Evolutionary conservation across 495 filamentous ascomycete genomes (phyloP).

Genomic region (Rostrohypoxylon terebratum): DNA sequence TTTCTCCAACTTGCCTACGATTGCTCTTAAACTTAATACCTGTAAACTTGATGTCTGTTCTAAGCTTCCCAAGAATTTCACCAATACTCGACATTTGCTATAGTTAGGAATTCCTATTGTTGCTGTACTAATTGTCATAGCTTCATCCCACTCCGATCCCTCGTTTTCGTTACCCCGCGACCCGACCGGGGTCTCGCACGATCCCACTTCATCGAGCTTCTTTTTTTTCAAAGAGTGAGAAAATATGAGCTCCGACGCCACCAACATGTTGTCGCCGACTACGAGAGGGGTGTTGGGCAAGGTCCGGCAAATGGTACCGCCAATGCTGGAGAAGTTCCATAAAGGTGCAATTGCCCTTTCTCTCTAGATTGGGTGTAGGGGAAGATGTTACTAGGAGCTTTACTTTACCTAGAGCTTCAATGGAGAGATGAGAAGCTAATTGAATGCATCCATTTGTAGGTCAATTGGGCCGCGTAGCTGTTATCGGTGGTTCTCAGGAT

Average conservation of each 20-base stretch:
- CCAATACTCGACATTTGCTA: neutral
- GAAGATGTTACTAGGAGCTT: neutral
- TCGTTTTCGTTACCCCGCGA: constrained; percentile 17
- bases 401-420: neutral
- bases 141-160: neutral
- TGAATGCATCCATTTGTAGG: constrained; percentile 61
- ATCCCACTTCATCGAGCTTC: constrained; percentile 1
- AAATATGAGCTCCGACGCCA: constrained; percentile 42
- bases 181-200: neutral
- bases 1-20: constrained; percentile 15
- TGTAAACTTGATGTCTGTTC: neutral
- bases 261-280: constrained; percentile 56
- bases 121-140: neutral
- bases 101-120: neutral
- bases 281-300: constrained; percentile 77
- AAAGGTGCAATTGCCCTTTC: constrained; percentile 74
- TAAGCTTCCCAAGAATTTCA: neutral
- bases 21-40: neutral
- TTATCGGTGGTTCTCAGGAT: constrained; percentile 94
- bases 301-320: constrained; percentile 91
- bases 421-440: neutral
- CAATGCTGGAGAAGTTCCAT: constrained; percentile 95
- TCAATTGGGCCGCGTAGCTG: constrained; percentile 90
- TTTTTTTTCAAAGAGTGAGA: neutral
- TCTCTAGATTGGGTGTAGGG: neutral